Conservation (phyloP, 73 alveolate species). For the Diophrys appendiculata region DNA sequence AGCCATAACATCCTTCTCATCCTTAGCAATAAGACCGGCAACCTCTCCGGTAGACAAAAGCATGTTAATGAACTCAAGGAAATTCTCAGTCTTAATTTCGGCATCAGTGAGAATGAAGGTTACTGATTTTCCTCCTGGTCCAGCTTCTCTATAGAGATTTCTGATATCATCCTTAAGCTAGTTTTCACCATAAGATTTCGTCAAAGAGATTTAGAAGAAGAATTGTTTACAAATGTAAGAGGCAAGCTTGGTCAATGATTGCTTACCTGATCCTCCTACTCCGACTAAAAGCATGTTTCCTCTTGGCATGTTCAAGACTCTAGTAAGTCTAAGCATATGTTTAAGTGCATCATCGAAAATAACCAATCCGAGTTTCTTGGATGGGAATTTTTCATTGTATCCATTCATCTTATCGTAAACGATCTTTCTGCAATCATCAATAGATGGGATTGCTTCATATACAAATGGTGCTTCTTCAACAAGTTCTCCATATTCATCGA, state of each 20-base stretch:
- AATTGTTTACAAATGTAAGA: conserved; percentile 88
- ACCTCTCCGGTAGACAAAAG: conserved; percentile 99
- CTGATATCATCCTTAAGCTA: conserved; percentile 91
- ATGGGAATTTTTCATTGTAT: conserved; percentile 91
- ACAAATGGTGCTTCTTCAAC: conserved; percentile 92
- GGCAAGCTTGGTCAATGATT: conserved; percentile 97
- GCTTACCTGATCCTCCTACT: conserved; percentile 99
- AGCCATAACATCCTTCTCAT: conserved; percentile 95
- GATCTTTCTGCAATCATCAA: conserved; percentile 89
- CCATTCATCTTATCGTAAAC: conserved; percentile 79
- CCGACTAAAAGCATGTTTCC: conserved; percentile 99
- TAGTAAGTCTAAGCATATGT: conserved; percentile 96
- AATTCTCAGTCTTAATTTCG: conserved; percentile 98
- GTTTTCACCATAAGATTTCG: conserved; percentile 93
- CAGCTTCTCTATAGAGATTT: conserved; percentile 89
- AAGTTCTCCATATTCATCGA: conserved; percentile 93
- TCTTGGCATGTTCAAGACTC: conserved; percentile 97
- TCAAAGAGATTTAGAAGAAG: conserved; percentile 86
- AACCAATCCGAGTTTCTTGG: conserved; percentile 98
- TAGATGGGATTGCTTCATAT: conserved; percentile 96
- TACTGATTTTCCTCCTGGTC: conserved; percentile 89
- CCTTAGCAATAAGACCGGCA: conserved; percentile 98
- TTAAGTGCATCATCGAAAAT: conserved; percentile 99
- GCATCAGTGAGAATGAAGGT: conserved; percentile 99
- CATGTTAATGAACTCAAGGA: conserved; percentile 98